Conservation (phyloP, 768 basidiomycete genomes). For the Austroboletus eburneus region DNA sequence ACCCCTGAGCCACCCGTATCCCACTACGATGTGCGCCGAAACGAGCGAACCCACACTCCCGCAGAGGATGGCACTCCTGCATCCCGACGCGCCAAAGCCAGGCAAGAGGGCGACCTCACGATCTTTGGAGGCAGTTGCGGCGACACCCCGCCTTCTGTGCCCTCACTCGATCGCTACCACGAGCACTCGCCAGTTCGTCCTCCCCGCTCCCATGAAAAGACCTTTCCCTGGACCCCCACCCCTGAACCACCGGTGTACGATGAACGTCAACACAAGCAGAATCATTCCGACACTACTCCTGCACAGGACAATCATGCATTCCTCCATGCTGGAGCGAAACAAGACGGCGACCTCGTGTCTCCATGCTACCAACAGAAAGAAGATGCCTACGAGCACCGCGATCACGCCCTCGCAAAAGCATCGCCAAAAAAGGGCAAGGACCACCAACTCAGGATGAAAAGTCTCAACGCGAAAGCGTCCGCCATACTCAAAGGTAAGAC, state of each 20-base stretch:
- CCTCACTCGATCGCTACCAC: neutral
- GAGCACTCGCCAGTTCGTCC: too few species aligned
- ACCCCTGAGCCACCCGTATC: too few species aligned
- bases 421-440: conserved; percentile 75
- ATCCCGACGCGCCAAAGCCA: too few species aligned
- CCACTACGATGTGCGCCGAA: too few species aligned
- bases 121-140: conserved; percentile 7
- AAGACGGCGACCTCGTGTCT: conserved; percentile 75
- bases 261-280: neutral
- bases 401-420: conserved; percentile 75
- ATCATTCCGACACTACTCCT: neutral
- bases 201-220: too few species aligned
- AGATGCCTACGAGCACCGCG: conserved; percentile 64
- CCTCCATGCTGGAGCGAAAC: conserved; percentile 69
- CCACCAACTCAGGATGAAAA: conserved; percentile 72
- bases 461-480: conserved; percentile 72
- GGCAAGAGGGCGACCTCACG: too few species aligned
- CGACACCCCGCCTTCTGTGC: neutral
- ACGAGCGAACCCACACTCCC: too few species aligned
- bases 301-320: conserved; percentile 48
- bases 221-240: too few species aligned
- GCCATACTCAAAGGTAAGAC: conserved; percentile 69
- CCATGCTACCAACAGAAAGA: conserved; percentile 61
- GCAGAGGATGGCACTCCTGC: too few species aligned
- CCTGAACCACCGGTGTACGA: too few species aligned